Base-by-base conservation (phyloP, 495 filamentous ascomycete genomes). In the Daldinia childiae region DNA sequence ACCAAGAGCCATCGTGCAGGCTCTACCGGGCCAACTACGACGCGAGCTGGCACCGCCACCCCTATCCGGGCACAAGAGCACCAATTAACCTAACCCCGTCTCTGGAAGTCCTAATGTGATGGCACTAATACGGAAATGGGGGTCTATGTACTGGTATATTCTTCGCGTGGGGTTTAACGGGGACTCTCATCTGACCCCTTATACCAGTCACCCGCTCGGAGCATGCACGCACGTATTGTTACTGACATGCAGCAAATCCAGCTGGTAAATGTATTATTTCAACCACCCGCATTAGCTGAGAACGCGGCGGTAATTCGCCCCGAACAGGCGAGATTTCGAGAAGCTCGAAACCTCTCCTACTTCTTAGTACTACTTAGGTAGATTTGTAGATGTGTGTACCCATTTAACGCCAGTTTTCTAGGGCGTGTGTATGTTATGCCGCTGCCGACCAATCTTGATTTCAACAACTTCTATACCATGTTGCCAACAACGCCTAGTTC, bases 401-500 rank as follows among this genome's bases (percentile, higher is more conserved):
- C 58, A 21, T 66, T 62, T 63, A 66, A 69, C 65, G 62, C 71
- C 71, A 17, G 45, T 55, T 62, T 43, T 60, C 52, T 57, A 69
- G 57, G 62, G 62, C 61, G 54, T 69, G 48, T 73, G 54, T 69
- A 58, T 73, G 41, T 65, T 41, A 69, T 60, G 62, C 62, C 15
- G 51, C 56, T 64, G 41, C 71, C 65, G 21, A 69, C 65, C 58
- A 58, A 65, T 62, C 66, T 73, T 69, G 58, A 65, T 73, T 63
- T 62, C 58, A 64, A 62, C 69, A 64, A 68, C 69, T 63, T 78
- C 75, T 77, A 77, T 66, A 41, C 70, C 70, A 71, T 66, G 69
- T 74, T 77, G 73, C 73, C 77, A 68, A 77, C 73, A 79, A 79
- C 77, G 77, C 77, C 77, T 69, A 76, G 54, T 64, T 69, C 56